Conservation (phyloP, 257 asterid species). For the Solanum sejunctum region DNA sequence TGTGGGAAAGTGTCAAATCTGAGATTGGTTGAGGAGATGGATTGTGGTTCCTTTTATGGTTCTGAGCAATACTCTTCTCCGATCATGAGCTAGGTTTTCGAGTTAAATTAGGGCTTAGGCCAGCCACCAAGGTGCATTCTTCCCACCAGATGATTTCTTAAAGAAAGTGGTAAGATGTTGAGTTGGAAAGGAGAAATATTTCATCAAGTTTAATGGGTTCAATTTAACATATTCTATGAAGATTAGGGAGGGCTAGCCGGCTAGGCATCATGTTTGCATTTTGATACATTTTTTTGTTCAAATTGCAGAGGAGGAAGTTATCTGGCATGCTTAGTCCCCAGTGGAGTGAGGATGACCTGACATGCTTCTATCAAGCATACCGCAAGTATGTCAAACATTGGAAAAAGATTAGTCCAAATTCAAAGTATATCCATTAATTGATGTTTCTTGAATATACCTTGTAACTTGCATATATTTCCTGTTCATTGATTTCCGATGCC, state of each 20-base stretch:
- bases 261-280: background rate
- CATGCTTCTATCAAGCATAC: slow-evolving; percentile 71
- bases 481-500: background rate
- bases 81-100: background rate
- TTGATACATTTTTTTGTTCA: background rate
- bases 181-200: background rate
- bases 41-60: background rate
- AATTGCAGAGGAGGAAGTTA: slow-evolving; percentile 69
- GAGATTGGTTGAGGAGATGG: background rate
- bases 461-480: background rate
- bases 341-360: slow-evolving; percentile 72
- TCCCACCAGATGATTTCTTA: background rate
- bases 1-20: background rate
- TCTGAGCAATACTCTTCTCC: background rate
- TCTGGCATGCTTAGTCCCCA: slow-evolving; percentile 66
- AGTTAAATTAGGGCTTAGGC: background rate
- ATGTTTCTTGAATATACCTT: background rate
- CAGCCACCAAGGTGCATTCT: background rate
- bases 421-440: background rate
- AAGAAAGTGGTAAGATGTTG: background rate
- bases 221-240: background rate
- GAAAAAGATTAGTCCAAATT: slow-evolving; percentile 62
- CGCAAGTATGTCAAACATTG: slow-evolving; percentile 77
- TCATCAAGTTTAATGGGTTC: background rate
- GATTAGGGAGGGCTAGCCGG: background rate